phyloP scores from a whole-genome alignment of 2,329 filamentous ascomycete species.

The Myrmaecium sp. region DNA sequence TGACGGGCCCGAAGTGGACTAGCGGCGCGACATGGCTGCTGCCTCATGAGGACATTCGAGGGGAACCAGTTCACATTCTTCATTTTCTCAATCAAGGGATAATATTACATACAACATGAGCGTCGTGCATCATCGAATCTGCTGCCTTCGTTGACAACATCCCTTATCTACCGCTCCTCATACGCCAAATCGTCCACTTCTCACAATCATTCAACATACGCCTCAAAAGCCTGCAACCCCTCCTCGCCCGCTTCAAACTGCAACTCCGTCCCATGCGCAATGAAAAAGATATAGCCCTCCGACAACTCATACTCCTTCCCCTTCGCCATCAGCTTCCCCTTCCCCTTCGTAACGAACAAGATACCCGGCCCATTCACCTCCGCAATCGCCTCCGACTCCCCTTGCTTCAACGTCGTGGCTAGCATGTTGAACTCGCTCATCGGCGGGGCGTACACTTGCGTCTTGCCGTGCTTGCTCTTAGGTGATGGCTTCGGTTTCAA shows the following conservation, averaged over 20 bases:
- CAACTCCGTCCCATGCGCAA: slow-evolving; percentile 40
- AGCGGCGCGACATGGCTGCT: too few relatives aligned
- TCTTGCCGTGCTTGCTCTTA: slow-evolving; percentile 62
- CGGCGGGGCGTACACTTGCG: slow-evolving; percentile 75
- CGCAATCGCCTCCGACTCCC: slow-evolving; percentile 41
- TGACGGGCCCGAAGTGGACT: too few relatives aligned
- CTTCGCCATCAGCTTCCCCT: slow-evolving; percentile 39
- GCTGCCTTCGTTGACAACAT: too few relatives aligned
- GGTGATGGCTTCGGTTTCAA: slow-evolving; percentile 87
- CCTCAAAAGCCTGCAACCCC: slow-evolving; percentile 31
- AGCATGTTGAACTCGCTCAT: slow-evolving; percentile 94
- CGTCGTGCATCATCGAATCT: too few relatives aligned
- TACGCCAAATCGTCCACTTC: too few relatives aligned
- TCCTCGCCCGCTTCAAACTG: slow-evolving; percentile 25
- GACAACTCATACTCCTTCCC: slow-evolving; percentile 36
- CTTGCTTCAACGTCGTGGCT: slow-evolving; percentile 54
- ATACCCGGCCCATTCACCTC: slow-evolving; percentile 44
- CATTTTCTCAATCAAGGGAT: too few relatives aligned
- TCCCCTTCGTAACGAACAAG: slow-evolving; percentile 43
- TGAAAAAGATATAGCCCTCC: slow-evolving; percentile 49
- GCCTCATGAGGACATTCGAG: too few relatives aligned
- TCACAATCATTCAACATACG: slow-evolving; percentile 30
- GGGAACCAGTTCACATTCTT: too few relatives aligned
- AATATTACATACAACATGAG: too few relatives aligned
- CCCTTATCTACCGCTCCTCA: too few relatives aligned